phyloP scores from a whole-genome alignment of 2,329 filamentous ascomycete genomes.

The Leptographium lundbergii region DNA sequence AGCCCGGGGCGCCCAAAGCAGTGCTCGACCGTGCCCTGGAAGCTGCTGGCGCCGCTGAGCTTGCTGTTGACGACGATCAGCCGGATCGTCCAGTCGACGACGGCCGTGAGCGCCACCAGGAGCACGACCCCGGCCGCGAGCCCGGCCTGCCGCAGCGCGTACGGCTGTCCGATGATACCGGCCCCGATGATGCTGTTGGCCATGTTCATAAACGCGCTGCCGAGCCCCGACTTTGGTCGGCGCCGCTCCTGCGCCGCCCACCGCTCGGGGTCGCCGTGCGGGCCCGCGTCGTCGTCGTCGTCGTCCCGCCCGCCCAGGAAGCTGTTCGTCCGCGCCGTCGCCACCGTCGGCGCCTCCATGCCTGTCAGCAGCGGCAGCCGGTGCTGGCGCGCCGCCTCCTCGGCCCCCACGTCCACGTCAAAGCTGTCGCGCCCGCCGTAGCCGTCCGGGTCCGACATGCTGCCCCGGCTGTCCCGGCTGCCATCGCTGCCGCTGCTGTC shows the following conservation, averaged over 20 bases:
- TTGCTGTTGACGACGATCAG: conserved; percentile 97
- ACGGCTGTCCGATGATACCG: conserved; percentile 73
- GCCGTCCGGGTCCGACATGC: too few species aligned
- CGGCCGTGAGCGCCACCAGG: conserved; percentile 64
- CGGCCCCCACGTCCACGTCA: conserved; percentile 12
- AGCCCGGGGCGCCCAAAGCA: conserved; percentile 85
- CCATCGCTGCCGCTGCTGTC: background rate
- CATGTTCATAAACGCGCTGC: conserved; percentile 98
- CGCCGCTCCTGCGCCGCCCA: conserved; percentile 41
- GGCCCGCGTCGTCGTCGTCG: background rate
- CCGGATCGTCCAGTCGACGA: conserved; percentile 94
- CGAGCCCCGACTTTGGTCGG: conserved; percentile 73
- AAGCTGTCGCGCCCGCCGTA: background rate
- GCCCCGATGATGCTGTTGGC: conserved; percentile 91
- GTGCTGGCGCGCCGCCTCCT: conserved; percentile 26
- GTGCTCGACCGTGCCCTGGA: conserved; percentile 89
- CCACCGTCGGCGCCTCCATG: conserved; percentile 12
- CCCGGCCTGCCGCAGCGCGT: conserved; percentile 89
- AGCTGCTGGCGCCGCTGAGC: conserved; percentile 82
- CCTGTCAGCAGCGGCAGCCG: conserved; percentile 59
- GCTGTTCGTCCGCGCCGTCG: background rate
- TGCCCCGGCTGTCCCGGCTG: background rate
- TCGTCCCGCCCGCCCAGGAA: background rate
- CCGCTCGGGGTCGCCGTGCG: conserved; percentile 20
- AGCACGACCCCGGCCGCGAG: conserved; percentile 68